Conservation (phyloP, 2,329 filamentous ascomycete species). For the Hymenoscyphus scutula region DNA sequence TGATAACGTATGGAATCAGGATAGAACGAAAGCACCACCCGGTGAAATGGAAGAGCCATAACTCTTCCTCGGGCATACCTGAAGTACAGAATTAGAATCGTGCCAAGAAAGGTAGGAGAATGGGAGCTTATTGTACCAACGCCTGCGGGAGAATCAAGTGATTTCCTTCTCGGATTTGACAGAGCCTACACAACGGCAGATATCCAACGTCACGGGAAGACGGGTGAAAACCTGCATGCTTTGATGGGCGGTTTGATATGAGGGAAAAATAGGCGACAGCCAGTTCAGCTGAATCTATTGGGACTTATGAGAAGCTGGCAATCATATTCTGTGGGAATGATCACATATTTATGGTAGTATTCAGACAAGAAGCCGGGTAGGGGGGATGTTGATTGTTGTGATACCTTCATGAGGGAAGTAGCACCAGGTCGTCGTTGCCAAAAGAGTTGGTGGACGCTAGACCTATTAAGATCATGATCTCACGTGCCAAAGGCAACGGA, state of each 20-base stretch:
- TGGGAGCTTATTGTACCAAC: neutral
- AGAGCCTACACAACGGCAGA: neutral
- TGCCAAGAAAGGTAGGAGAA: conserved; percentile 1
- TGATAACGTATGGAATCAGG: neutral
- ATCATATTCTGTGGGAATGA: neutral
- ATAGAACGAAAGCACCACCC: neutral
- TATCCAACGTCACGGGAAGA: neutral
- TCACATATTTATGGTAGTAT: neutral
- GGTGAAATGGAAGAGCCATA: neutral
- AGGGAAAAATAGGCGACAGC: neutral
- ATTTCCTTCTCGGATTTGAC: neutral
- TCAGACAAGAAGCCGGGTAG: neutral
- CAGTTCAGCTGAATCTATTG: neutral
- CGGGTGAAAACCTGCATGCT: neutral
- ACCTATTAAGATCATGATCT: neutral
- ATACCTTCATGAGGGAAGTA: neutral
- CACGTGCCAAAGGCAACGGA: neutral
- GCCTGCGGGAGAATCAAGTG: neutral
- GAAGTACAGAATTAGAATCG: neutral
- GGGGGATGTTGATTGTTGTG: neutral
- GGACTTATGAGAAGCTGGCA: neutral
- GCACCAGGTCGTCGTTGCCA: neutral
- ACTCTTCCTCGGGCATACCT: neutral
- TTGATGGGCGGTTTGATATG: neutral
- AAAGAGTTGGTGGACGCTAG: neutral